Percentiles rank a stretch among this genome's conserved stretches.
These are phyloP conservation scores for Fusarium udum DNA, from an alignment of 2,329 filamentous ascomycete species.

Conservation along the genomic window DNA sequence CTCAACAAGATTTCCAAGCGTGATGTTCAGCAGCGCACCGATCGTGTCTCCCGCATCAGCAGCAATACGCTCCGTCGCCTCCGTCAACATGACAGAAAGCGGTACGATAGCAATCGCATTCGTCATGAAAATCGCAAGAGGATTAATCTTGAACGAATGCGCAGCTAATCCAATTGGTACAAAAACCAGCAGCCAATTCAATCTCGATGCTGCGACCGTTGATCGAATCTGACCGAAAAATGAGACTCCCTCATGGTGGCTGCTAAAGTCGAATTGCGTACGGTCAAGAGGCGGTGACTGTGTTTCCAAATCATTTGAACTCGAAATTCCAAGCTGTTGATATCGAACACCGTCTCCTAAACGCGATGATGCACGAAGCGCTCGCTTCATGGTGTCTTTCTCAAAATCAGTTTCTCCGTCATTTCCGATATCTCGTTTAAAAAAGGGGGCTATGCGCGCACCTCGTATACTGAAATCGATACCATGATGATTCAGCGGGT, in stretches of 20 bases:
- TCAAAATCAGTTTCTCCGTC: conserved; percentile 10
- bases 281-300: conserved; percentile 31
- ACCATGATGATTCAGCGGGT: conserved; percentile 28
- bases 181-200: conserved; percentile 74
- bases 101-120: conserved; percentile 70
- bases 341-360: conserved; percentile 38
- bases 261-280: conserved; percentile 20
- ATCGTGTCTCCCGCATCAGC: conserved; percentile 65
- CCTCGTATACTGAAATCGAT: conserved; percentile 28
- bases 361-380: conserved; percentile 38
- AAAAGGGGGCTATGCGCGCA: conserved; percentile 2
- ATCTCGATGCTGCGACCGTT: conserved; percentile 54
- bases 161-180: conserved; percentile 74
- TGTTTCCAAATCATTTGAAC: conserved; percentile 37
- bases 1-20: conserved; percentile 70
- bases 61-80: conserved; percentile 69
- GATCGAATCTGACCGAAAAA: conserved; percentile 40
- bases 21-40: conserved; percentile 69
- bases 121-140: conserved; percentile 62
- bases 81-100: conserved; percentile 65
- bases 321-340: conserved; percentile 31
- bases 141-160: conserved; percentile 51
- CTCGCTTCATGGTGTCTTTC: conserved; percentile 35
- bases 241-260: conserved; percentile 14
- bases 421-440: neutral